Evolutionary conservation across 352 stramenopile genomes (phyloP).

Genomic region (Phytophthora constricta): DNA sequence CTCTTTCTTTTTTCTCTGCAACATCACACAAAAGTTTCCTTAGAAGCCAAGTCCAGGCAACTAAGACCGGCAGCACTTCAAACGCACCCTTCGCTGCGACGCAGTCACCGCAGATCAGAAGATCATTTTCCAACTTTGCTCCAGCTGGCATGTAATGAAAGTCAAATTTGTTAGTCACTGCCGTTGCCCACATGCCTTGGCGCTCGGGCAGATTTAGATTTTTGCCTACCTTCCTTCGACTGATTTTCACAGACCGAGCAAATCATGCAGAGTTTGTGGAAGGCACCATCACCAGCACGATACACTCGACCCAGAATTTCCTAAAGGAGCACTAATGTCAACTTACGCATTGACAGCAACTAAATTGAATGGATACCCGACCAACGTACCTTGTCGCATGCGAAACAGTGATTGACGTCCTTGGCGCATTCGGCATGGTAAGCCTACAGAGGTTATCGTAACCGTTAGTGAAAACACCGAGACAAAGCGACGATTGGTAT

Average conservation of each 20-base stretch:
- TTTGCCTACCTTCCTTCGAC: constrained; percentile 57
- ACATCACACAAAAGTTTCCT: not conserved
- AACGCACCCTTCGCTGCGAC: constrained; percentile 51
- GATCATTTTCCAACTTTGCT: constrained; percentile 60
- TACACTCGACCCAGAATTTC: constrained; percentile 85
- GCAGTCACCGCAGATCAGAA: constrained; percentile 65
- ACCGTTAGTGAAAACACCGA: not conserved
- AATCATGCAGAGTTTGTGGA: constrained; percentile 85
- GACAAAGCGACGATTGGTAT: not conserved
- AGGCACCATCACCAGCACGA: constrained; percentile 61
- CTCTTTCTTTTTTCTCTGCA: constrained; percentile 56
- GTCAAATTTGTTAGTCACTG: too few relatives aligned
- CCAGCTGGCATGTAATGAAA: constrained; percentile 34
- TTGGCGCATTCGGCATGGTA: constrained; percentile 80
- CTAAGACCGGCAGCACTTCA: not conserved
- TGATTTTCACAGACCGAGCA: constrained; percentile 77
- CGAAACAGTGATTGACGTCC: constrained; percentile 69
- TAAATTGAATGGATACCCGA: not conserved
- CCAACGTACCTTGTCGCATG: constrained; percentile 68
- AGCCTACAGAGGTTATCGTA: constrained; percentile 32
- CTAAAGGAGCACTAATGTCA: too few relatives aligned
- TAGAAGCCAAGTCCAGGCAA: not conserved
- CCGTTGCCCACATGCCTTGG: not conserved
- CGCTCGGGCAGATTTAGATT: not conserved
- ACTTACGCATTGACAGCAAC: not conserved